These are phyloP conservation scores for Phytopythium vexans DNA, from an alignment of 352 stramenopile genomes.

Conservation along the genomic window DNA sequence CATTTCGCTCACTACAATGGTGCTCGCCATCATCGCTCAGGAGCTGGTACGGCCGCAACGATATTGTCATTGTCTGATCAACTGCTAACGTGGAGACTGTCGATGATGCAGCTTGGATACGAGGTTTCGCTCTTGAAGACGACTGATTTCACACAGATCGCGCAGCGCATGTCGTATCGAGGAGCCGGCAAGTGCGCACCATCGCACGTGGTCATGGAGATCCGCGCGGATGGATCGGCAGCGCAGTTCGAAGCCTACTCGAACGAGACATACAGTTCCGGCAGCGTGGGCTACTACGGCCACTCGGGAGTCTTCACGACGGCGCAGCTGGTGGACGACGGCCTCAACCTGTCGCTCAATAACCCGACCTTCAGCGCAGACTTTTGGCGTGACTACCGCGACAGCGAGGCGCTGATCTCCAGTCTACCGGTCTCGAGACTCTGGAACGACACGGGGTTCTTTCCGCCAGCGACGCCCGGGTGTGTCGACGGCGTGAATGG, in stretches of 20 bases:
- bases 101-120: constrained; percentile 28
- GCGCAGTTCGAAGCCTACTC: constrained; percentile 11
- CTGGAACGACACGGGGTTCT: constrained; percentile 20
- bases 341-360: constrained; percentile 8
- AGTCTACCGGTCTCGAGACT: constrained; percentile 15
- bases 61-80: neutral
- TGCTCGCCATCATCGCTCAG: constrained; percentile 44
- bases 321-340: constrained; percentile 27
- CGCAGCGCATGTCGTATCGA: constrained; percentile 38
- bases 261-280: constrained; percentile 31
- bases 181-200: constrained; percentile 18
- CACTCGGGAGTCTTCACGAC: constrained; percentile 37
- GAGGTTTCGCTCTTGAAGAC: constrained; percentile 32
- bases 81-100: neutral
- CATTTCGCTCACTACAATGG: constrained; percentile 12
- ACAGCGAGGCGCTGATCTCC: constrained; percentile 20
- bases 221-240: constrained; percentile 7
- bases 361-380: constrained; percentile 28
- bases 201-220: constrained; percentile 29
- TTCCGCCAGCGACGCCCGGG: constrained; percentile 16
- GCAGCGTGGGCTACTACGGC: constrained; percentile 34
- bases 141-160: constrained; percentile 11
- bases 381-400: constrained; percentile 46
- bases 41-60: constrained; percentile 27
- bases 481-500: constrained; percentile 29